These are phyloP conservation scores for Murraya koenigii DNA, from an alignment of 345 rosid genomes.

Conservation along the genomic window DNA sequence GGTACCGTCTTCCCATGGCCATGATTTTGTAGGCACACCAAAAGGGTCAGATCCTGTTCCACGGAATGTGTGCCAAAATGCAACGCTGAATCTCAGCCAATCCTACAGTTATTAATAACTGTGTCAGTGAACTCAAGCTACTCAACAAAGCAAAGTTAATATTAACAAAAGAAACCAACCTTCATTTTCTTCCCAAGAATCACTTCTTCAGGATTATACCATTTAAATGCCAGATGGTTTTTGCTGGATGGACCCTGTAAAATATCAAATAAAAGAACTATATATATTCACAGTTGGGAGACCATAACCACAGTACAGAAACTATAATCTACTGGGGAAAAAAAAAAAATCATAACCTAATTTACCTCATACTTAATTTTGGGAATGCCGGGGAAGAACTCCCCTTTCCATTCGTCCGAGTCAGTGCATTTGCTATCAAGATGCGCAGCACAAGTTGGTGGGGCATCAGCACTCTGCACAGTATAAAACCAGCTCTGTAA, in stretches of 20 bases:
- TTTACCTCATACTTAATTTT: conserved; percentile 81
- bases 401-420: conserved; percentile 82
- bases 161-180: conserved; percentile 33
- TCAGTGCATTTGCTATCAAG: conserved; percentile 51
- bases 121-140: conserved; percentile 11
- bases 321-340: background rate
- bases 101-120: conserved; percentile 42
- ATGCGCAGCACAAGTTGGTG: conserved; percentile 78
- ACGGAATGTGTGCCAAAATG: conserved; percentile 98
- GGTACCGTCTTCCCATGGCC: conserved; percentile 99
- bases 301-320: background rate
- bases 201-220: conserved; percentile 89
- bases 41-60: conserved; percentile 91
- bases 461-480: conserved; percentile 47
- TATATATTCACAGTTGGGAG: background rate
- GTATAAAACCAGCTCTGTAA: conserved; percentile 11
- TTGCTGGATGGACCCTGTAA: conserved; percentile 75
- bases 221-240: conserved; percentile 75
- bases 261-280: background rate
- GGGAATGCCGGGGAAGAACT: conserved; percentile 81
- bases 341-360: background rate
- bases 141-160: background rate
- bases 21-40: conserved; percentile 78
- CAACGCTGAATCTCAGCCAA: conserved; percentile 97
- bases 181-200: conserved; percentile 98